Percentiles rank a stretch among this genome's conserved stretches.
Conservation (phyloP, 2,329 filamentous ascomycete genomes). For the Tolypocladium amazonense region DNA sequence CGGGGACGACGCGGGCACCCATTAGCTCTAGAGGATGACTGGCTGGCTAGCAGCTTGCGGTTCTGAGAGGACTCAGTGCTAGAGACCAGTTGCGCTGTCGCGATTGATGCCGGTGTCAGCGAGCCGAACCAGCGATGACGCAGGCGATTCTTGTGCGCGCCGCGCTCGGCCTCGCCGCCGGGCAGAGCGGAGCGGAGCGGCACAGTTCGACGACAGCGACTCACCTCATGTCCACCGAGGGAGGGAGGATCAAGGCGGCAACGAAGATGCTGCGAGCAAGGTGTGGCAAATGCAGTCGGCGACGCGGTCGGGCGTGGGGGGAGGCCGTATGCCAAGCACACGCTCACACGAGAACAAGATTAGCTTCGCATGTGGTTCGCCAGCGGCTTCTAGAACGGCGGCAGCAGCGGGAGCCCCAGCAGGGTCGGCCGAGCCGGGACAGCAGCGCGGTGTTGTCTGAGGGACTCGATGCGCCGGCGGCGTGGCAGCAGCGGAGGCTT, state of each 20-base stretch:
- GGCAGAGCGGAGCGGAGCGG: not conserved
- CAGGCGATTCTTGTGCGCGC: not conserved
- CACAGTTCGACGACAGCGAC: not conserved
- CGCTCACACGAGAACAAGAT: slow-evolving; percentile 3
- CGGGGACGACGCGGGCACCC: slow-evolving; percentile 44
- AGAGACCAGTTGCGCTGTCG: slow-evolving; percentile 40
- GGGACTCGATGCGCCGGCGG: not conserved
- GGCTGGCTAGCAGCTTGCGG: slow-evolving; percentile 28
- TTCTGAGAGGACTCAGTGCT: slow-evolving; percentile 32
- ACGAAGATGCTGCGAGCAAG: not conserved
- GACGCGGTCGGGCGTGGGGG: slow-evolving; percentile 1
- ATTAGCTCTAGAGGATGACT: slow-evolving; percentile 1
- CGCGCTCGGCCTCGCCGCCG: not conserved
- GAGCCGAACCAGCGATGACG: slow-evolving; percentile 1
- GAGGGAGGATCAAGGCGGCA: not conserved
- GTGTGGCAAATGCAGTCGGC: not conserved
- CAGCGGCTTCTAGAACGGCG: slow-evolving; percentile 1
- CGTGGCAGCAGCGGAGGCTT: not conserved
- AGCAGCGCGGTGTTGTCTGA: not conserved
- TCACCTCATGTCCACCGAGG: not conserved
- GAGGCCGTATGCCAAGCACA: slow-evolving; percentile 1
- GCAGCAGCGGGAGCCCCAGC: not conserved
- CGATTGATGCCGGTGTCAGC: slow-evolving; percentile 16
- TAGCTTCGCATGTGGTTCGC: slow-evolving; percentile 5
- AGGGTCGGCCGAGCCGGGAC: not conserved